Percentiles rank a stretch among this genome's conserved stretches.
Evolutionary conservation across 2,329 filamentous ascomycete species (phyloP).

Genomic region (Raffaelea arxii): DNA sequence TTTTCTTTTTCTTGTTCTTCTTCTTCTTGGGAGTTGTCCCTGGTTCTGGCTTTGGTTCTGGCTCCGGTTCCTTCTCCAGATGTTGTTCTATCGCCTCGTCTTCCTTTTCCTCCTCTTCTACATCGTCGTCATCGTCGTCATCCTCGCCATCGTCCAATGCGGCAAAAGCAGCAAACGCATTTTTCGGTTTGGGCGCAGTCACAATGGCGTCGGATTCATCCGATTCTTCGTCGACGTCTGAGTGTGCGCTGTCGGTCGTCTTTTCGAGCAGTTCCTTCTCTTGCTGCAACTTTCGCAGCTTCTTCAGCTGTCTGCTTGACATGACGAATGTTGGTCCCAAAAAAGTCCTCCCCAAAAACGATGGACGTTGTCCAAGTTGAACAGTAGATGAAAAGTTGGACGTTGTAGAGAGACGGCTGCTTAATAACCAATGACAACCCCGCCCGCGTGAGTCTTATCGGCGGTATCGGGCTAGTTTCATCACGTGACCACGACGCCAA

Average conservation of each 20-base stretch:
- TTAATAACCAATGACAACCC: no score
- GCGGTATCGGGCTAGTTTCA: no score
- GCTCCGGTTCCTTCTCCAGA: constrained; percentile 2
- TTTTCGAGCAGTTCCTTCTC: constrained; percentile 24
- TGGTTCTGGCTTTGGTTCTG: neutral
- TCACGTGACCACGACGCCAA: no score
- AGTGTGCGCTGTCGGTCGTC: constrained; percentile 21
- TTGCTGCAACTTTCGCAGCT: constrained; percentile 40
- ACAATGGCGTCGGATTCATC: constrained; percentile 1
- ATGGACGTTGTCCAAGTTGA: no score
- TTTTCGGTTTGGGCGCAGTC: constrained; percentile 3
- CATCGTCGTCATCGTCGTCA: constrained; percentile 25
- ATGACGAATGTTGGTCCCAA: constrained; percentile 20
- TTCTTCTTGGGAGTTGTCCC: constrained; percentile 3
- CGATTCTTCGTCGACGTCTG: constrained; percentile 17
- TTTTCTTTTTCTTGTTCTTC: constrained; percentile 22
- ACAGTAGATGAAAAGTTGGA: no score
- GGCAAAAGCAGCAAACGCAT: constrained; percentile 37
- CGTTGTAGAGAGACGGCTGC: no score
- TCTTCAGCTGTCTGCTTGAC: constrained; percentile 43
- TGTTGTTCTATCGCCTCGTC: constrained; percentile 22
- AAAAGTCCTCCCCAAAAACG: no score
- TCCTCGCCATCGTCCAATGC: constrained; percentile 37
- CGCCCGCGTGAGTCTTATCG: no score
- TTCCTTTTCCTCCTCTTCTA: constrained; percentile 26